Evolutionary conservation across 805 yeast genomes (phyloP), one percentile per base, ranked within the genome.

Genomic region (Teunomyces stri): DNA sequence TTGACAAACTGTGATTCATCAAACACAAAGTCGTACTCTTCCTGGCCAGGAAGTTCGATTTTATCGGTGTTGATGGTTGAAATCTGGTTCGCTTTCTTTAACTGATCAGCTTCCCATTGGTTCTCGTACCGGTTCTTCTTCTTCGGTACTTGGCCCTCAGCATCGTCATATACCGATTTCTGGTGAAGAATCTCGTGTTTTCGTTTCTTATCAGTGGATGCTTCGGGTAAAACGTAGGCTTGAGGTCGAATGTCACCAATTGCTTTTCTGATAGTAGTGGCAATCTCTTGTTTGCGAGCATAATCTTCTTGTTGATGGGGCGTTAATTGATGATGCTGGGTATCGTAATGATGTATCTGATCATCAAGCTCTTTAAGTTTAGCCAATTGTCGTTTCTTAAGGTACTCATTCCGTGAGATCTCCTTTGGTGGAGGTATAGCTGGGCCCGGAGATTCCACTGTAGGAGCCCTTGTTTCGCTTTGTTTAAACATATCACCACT

Each of bases 21-120:
- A 64, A 86, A 86, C 0, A 89, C 92, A 66, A 74, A 89, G 10
- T 87, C 95, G 57, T 85, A 88, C 36, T 80, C 63, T 6, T 73
- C 71, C 30, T 64, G 74, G 2, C 68, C 68, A 0, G 76, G 72
- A 0, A 74, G 58, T 12, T 62, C 57, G 16, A 78, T 70, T 42
- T 72, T 74, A 54, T 76, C 80, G 1, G 63, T 53, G 39, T 18
- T 59, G 4, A 58, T 56, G 34, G 59, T 47, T 2, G 50, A 53
- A 44, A 51, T 53, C 46, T 62, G 62, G 39, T 68, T 66, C 6
- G 75, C 75, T 57, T 73, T 73, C 31, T 67, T 57, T 12, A 74
- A 59, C 53, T 82, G 85, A 33, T 77, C 80, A 1, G 58, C 48
- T 54, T 81, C 87, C 87, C 89, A 82, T 44, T 60, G 69, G 47